These are phyloP conservation scores for Linnemannia exigua DNA, from an alignment of 192 early-diverging fungal species.

Conservation along the genomic window DNA sequence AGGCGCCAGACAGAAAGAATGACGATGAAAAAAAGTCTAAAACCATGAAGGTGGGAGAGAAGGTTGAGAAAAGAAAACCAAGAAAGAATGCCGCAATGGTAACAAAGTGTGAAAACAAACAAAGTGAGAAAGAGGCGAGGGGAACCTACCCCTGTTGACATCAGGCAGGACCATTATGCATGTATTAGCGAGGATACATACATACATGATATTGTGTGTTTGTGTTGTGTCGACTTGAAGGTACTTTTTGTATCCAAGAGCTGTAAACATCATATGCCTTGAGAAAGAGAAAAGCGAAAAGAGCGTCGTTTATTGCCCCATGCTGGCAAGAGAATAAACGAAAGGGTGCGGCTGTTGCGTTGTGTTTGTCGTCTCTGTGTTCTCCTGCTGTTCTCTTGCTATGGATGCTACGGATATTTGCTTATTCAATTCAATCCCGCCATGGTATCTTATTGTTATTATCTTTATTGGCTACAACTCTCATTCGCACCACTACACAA, in stretches of 20 bases:
- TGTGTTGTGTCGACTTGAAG: neutral
- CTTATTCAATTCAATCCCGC: neutral
- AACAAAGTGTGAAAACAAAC: too few species aligned
- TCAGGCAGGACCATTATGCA: neutral
- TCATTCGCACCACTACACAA: too few species aligned
- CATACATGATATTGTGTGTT: neutral
- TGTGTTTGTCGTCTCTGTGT: neutral
- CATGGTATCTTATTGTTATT: neutral
- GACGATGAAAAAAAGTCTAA: too few species aligned
- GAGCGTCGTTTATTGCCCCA: too few species aligned
- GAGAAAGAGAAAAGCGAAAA: neutral
- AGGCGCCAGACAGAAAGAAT: too few species aligned
- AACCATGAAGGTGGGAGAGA: too few species aligned
- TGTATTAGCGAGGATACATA: neutral
- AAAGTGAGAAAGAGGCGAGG: neutral
- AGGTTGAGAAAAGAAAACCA: too few species aligned
- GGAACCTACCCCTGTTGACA: too few species aligned
- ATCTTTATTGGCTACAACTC: too few species aligned
- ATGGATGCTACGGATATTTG: neutral
- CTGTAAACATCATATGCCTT: constrained; percentile 7
- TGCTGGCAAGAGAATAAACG: neutral
- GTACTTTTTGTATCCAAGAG: neutral
- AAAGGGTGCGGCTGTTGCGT: neutral
- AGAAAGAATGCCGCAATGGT: too few species aligned
- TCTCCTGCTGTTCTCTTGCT: neutral